Evolutionary conservation across 1,139 yeast genomes (phyloP), one percentile per base, ranked within the genome.

Genomic region (Geotrichum cucujoidarum): DNA sequence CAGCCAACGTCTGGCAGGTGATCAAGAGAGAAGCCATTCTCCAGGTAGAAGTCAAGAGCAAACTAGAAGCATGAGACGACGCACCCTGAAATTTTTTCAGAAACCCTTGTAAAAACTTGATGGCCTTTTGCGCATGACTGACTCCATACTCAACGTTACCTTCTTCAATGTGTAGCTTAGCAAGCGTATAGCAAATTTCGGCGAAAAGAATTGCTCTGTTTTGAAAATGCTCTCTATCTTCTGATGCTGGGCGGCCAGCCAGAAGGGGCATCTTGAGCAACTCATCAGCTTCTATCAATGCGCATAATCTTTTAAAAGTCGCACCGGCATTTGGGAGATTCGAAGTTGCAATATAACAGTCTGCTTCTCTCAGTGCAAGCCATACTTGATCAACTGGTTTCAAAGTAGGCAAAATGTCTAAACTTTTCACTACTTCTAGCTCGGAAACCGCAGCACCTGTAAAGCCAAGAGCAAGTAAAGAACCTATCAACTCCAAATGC

Each of bases 51-150:
- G 35, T 36, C 13, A 34, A 30, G n/a, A 25, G 36, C 13, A 30
- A 27, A n/a, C 45, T 45, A 20, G 43, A 31, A 13, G 47, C 47
- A 13, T 43, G 46, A 6, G 44, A 35, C 3, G 45, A 37, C 7
- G 30, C 30, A 8, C 45, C 24, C 25, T 47, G 49, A 18, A 47
- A 49, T 29, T 53, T 52, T 40, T 53, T 56, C 34, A 55, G 24
- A 43, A 47, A 55, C 14, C 58, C 57, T 33, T 55, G 60, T 16
- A 56, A 31, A 30, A 56, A 49, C 21, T 55, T 45, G 11, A 53
- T 53, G 1, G 53, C 49, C 21, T 51, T 48, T 43, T 55, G 59
- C 1, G 55, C 46, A 33, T 51, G 54, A 5, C 45, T 52, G n/a
- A 55, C 50, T 1, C 54, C 59, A 4, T 45, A 48, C n/a, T 51